These are phyloP conservation scores for Coemansia sp. DNA, from an alignment of 192 early-diverging fungal species.

Conservation along the genomic window DNA sequence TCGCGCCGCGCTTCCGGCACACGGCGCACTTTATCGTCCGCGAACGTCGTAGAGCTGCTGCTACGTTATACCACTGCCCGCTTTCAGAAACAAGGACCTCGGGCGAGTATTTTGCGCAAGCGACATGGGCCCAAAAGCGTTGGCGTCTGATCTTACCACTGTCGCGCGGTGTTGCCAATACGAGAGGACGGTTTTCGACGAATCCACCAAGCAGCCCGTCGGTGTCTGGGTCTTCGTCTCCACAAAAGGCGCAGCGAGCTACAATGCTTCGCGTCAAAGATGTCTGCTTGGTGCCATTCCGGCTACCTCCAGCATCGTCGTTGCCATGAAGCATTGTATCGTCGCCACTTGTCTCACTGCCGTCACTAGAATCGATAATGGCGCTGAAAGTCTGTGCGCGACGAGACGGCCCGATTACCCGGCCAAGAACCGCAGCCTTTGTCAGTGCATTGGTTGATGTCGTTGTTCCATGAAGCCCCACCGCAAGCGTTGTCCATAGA, in stretches of 20 bases:
- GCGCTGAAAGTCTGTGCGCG: conserved; percentile 16
- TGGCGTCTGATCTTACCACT: conserved; percentile 58
- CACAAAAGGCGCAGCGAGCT: conserved; percentile 59
- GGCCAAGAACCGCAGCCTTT: conserved; percentile 21
- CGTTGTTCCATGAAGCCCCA: conserved; percentile 50
- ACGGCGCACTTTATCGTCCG: conserved; percentile 72
- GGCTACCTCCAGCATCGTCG: not conserved
- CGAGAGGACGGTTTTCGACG: conserved; percentile 56
- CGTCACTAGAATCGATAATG: conserved; percentile 1
- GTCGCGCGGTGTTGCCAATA: conserved; percentile 56
- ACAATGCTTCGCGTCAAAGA: not conserved
- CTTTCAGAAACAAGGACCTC: conserved; percentile 73
- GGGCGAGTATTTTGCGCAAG: conserved; percentile 82
- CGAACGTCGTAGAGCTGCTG: conserved; percentile 70
- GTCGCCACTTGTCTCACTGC: not conserved
- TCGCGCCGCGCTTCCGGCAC: conserved; percentile 83
- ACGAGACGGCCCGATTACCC: conserved; percentile 10
- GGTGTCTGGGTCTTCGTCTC: conserved; percentile 49
- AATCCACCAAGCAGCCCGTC: conserved; percentile 24
- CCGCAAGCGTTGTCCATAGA: conserved; percentile 40
- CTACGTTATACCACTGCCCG: conserved; percentile 86
- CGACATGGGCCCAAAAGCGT: conserved; percentile 83
- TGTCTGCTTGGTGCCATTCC: not conserved
- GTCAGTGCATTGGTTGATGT: conserved; percentile 17
- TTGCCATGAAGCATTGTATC: not conserved